These are phyloP conservation scores for Falciphora oryzae DNA, from an alignment of 2,329 filamentous ascomycete genomes.

Conservation along the genomic window DNA sequence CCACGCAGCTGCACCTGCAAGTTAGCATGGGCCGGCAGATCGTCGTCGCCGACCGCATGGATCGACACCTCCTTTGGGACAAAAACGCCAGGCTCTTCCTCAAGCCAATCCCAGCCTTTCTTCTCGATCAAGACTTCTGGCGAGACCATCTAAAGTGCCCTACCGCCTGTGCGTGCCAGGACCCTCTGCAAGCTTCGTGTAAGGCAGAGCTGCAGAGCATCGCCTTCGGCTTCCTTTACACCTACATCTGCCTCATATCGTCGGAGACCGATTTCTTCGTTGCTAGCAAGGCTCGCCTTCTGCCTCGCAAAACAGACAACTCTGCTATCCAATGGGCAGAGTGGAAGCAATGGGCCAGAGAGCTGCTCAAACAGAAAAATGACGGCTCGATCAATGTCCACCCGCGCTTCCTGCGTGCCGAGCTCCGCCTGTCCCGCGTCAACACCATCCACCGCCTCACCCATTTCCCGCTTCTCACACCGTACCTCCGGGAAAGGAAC, in stretches of 20 bases:
- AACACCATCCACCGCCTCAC: conserved; percentile 16
- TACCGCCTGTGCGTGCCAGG: conserved; percentile 6
- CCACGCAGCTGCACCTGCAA: conserved; percentile 9
- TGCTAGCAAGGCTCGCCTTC: conserved; percentile 15
- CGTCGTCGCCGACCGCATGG: conserved; percentile 10
- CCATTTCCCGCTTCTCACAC: conserved; percentile 10
- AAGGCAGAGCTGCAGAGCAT: conserved; percentile 9
- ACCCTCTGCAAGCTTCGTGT: conserved; percentile 9
- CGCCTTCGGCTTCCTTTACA: conserved; percentile 18
- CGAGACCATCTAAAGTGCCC: conserved; percentile 8
- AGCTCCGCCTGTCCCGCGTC: conserved; percentile 18
- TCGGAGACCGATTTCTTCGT: conserved; percentile 17
- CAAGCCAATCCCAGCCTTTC: conserved; percentile 11
- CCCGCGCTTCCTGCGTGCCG: conserved; percentile 17
- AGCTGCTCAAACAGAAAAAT: conserved; percentile 13
- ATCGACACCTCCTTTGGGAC: conserved; percentile 10
- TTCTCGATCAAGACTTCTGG: conserved; percentile 10
- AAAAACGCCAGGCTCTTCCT: conserved; percentile 8
- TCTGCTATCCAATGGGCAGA: conserved; percentile 13
- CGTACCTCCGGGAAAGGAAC: conserved; percentile 14
- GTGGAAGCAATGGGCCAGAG: conserved; percentile 14
- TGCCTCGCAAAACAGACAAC: conserved; percentile 13
- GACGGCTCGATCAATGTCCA: conserved; percentile 11
- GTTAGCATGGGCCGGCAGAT: conserved; percentile 5
- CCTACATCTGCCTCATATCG: conserved; percentile 17